Evolutionary conservation across 2,329 filamentous ascomycete species (phyloP), one percentile per base, ranked within the genome.

Genomic region (Thelonectria olida): DNA sequence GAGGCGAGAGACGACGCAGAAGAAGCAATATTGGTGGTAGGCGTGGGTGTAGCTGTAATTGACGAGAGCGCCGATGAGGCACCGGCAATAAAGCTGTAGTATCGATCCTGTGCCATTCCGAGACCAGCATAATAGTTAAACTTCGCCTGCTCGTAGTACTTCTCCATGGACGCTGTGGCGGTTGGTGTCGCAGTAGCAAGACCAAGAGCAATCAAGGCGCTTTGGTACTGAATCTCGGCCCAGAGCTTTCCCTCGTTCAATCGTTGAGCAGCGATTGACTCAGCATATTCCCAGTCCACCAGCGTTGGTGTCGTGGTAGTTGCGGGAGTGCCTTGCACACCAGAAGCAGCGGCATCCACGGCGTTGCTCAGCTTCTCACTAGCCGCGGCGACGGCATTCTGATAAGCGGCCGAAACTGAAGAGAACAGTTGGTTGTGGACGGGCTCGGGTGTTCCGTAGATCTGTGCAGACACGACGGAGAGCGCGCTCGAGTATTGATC

Each of bases 61-160:
- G 81, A 82, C 56, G 87, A 89, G 39, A 92, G 81, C 19, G 89
- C 91, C 34, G 85, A 88, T 9, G 90, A 92, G 7, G 91, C 92
- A 5, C 89, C 88, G 12, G 83, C 83, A 2, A 96, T 66, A 71
- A 96, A 95, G 50, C 90, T 89, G 5, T 89, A 88, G 75, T 96
- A 96, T 36, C 90, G 87, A 42, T 89, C 92, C 70, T 96, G 90
- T 1, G 93, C 92, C 44, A 92, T 76, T 25, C 92, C 92, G 22
- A 96, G 77, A 10, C 90, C 92, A 65, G 92, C 90, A 68, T 93
- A 94, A 76, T 95, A 95, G 72, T 88, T 85, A 67, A 84, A 78
- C 67, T 83, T 85, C 45, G 85, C 90, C 80, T 83, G 89, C 73
- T 82, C 87, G 73, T 80, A 86, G 78, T 82, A 85, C 81, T 78